Evolutionary conservation across 2,329 filamentous ascomycete genomes (phyloP).

Genomic region (Laburnicola sp.): DNA sequence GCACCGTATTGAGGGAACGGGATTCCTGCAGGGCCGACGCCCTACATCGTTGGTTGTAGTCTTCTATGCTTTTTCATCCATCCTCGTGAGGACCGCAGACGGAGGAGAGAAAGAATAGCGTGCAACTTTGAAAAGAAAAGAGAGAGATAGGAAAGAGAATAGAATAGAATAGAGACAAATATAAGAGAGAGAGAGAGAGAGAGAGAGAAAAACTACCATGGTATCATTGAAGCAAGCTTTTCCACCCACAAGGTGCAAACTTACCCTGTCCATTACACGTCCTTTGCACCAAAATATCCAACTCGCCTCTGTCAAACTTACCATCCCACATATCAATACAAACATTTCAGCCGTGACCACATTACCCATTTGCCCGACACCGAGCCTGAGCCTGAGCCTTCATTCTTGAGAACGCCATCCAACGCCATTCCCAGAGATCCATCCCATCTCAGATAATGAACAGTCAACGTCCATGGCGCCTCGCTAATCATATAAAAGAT

Average conservation of each 20-base stretch:
- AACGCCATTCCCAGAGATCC: background rate
- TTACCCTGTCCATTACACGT: background rate
- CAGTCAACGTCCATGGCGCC: conserved; percentile 13
- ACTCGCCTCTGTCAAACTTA: no score
- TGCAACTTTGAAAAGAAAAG: no score
- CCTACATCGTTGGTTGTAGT: conserved; percentile 48
- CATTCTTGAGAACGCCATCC: background rate
- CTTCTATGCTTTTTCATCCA: background rate
- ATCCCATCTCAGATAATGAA: background rate
- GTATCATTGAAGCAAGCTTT: conserved; percentile 4
- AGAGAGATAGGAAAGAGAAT: background rate
- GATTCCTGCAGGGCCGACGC: conserved; percentile 50
- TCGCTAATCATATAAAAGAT: conserved; percentile 13
- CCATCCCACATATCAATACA: conserved; percentile 3
- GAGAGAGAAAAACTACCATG: conserved; percentile 1
- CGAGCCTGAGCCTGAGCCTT: background rate
- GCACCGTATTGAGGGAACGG: conserved; percentile 36
- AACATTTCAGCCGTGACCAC: background rate
- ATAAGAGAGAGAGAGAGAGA: background rate
- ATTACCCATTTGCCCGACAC: background rate
- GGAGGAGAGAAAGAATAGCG: no score
- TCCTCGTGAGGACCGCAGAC: background rate
- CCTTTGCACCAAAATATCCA: no score
- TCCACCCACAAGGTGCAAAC: background rate
- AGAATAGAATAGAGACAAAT: background rate